Conservation (phyloP, 768 basidiomycete genomes). For the Amylocystis lapponica region DNA sequence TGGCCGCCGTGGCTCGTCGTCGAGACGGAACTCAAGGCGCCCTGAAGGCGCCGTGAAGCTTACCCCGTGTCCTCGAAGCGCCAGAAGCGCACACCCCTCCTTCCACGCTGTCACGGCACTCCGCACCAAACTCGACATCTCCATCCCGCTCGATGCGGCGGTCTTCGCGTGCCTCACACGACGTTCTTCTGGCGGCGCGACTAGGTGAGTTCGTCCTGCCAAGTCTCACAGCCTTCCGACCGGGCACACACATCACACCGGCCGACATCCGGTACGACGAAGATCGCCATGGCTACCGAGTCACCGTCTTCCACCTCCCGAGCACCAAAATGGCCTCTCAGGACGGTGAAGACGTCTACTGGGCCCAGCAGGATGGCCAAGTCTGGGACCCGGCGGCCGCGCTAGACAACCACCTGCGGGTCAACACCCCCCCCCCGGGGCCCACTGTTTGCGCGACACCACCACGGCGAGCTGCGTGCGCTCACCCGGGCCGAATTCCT, state of each 20-base stretch:
- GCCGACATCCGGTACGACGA: constrained; percentile 7
- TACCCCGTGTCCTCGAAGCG: constrained; percentile 27
- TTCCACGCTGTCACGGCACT: constrained; percentile 5
- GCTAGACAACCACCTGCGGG: constrained; percentile 20
- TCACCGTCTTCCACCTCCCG: constrained; percentile 24
- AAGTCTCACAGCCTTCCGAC: constrained; percentile 24
- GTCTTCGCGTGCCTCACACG: too few relatives aligned
- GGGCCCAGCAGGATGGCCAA: too few relatives aligned
- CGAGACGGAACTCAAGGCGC: constrained; percentile 17
- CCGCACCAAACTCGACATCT: neutral
- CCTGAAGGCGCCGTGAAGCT: constrained; percentile 24
- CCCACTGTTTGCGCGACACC: constrained; percentile 23
- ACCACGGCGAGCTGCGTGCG: too few relatives aligned
- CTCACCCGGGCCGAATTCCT: too few relatives aligned
- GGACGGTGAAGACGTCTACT: too few relatives aligned
- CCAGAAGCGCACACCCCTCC: constrained; percentile 26
- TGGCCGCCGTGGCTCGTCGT: constrained; percentile 24
- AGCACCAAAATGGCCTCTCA: constrained; percentile 20
- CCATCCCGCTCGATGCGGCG: constrained; percentile 8
- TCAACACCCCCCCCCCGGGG: constrained; percentile 24
- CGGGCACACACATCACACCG: constrained; percentile 22
- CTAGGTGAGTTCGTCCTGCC: constrained; percentile 12
- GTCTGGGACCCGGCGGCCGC: too few relatives aligned
- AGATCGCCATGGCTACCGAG: too few relatives aligned
- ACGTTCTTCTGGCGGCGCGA: constrained; percentile 23